These are phyloP conservation scores for Gastrolobium villosum DNA, from an alignment of 306 rosid genomes.

Conservation along the genomic window DNA sequence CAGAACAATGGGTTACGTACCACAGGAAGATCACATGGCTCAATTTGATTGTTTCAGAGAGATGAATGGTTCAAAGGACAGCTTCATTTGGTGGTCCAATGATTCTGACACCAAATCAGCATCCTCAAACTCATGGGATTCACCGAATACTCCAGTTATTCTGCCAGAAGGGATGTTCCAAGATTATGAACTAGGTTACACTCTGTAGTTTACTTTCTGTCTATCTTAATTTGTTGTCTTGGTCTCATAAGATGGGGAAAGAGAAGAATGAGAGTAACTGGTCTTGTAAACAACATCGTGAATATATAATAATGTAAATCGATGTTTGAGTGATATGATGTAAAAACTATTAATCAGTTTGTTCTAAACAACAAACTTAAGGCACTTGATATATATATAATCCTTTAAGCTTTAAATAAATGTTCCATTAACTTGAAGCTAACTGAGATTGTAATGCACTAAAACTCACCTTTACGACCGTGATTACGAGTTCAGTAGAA, in stretches of 20 bases:
- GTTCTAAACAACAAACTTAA: slow-evolving; percentile 12
- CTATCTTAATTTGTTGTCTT: slow-evolving; percentile 47
- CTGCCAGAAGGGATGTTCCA: slow-evolving; percentile 70
- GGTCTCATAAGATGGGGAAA: slow-evolving; percentile 57
- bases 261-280: slow-evolving; percentile 24
- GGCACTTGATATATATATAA: neutral
- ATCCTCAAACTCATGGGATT: slow-evolving; percentile 83
- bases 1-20: slow-evolving; percentile 52
- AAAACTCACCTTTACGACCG: neutral
- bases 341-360: slow-evolving; percentile 21
- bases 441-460: neutral
- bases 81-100: slow-evolving; percentile 81
- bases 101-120: slow-evolving; percentile 71
- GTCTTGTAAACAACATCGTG: slow-evolving; percentile 74
- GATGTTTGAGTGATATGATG: slow-evolving; percentile 32
- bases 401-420: neutral
- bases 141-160: slow-evolving; percentile 65
- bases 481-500: neutral
- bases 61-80: slow-evolving; percentile 66
- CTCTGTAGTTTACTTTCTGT: slow-evolving; percentile 53
- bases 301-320: slow-evolving; percentile 62
- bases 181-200: slow-evolving; percentile 78
- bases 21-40: slow-evolving; percentile 47
- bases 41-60: slow-evolving; percentile 80
- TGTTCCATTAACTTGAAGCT: neutral